Percentiles rank a stretch among this genome's conserved stretches.
Conservation (phyloP, 495 filamentous ascomycete genomes). For the Penicillium steckii region DNA sequence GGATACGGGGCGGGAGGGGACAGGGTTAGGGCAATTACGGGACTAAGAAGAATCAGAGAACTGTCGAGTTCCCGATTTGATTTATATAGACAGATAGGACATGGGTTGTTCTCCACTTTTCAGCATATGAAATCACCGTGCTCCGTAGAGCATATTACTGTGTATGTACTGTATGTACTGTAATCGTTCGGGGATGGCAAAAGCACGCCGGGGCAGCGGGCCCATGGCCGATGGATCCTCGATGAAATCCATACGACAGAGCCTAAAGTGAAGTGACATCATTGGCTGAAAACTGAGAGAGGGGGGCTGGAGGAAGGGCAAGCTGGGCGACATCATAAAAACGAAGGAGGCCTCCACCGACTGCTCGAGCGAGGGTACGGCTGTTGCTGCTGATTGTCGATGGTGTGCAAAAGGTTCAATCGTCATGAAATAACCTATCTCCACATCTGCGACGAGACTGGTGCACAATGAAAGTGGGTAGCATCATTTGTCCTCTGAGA, state of each 20-base stretch:
- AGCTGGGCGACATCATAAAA: conserved; percentile 23
- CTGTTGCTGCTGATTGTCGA: background rate
- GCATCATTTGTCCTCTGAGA: conserved; percentile 18
- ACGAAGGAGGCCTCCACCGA: conserved; percentile 6
- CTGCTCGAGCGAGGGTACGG: background rate
- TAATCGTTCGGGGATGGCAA: conserved; percentile 14
- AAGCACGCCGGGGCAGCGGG: background rate
- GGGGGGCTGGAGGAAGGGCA: conserved; percentile 1
- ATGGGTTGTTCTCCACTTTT: conserved; percentile 1
- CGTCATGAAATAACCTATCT: conserved; percentile 26
- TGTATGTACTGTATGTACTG: no score
- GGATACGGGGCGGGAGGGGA: conserved; percentile 10
- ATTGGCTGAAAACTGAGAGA: conserved; percentile 28
- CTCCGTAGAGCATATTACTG: no score
- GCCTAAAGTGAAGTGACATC: conserved; percentile 24
- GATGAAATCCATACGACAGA: conserved; percentile 5
- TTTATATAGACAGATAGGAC: conserved; percentile 17
- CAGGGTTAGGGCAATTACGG: conserved; percentile 18
- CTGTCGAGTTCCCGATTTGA: background rate
- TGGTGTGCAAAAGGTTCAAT: conserved; percentile 5
- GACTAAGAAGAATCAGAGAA: background rate
- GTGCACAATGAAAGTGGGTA: conserved; percentile 7
- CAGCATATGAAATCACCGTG: conserved; percentile 18
- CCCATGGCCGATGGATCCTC: background rate
- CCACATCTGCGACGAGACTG: conserved; percentile 24